Percentiles rank a stretch among this genome's conserved stretches.
These are phyloP conservation scores for Aspergillus floridensis DNA, from an alignment of 2,329 filamentous ascomycete genomes.

Conservation along the genomic window DNA sequence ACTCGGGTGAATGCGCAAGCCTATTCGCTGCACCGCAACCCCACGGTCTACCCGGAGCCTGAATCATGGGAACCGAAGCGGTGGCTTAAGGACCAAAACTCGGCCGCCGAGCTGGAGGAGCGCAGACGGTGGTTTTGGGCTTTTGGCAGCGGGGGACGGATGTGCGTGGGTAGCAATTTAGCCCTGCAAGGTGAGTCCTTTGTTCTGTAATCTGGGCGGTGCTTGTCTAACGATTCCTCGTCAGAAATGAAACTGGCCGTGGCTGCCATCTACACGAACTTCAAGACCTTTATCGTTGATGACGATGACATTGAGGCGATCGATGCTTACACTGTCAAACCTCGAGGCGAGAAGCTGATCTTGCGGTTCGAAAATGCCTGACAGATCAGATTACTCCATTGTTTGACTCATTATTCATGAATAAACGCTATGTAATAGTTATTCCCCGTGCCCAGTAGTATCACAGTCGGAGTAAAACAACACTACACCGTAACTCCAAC, in stretches of 20 bases:
- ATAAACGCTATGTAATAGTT: too few relatives aligned
- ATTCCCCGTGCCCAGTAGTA: too few relatives aligned
- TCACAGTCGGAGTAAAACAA: too few relatives aligned
- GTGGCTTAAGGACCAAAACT: conserved; percentile 46
- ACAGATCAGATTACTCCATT: not conserved
- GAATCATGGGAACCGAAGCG: conserved; percentile 48
- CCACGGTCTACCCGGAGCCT: conserved; percentile 48
- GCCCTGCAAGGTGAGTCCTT: conserved; percentile 44
- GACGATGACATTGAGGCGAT: conserved; percentile 63
- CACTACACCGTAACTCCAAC: too few relatives aligned
- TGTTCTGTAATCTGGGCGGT: not conserved
- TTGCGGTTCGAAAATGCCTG: conserved; percentile 51
- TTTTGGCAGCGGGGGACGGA: conserved; percentile 50
- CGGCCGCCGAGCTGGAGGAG: conserved; percentile 39
- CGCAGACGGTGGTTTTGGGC: conserved; percentile 52
- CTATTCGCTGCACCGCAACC: conserved; percentile 53
- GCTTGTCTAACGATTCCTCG: conserved; percentile 12
- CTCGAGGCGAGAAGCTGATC: conserved; percentile 57
- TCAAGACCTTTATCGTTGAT: conserved; percentile 58
- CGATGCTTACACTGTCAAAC: conserved; percentile 63
- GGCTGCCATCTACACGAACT: conserved; percentile 69
- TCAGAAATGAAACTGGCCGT: conserved; percentile 71
- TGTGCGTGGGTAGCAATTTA: conserved; percentile 51
- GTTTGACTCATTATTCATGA: too few relatives aligned
- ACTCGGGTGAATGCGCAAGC: conserved; percentile 49